Base-by-base conservation (phyloP, 2,329 filamentous ascomycete species). In the Metarhizium humberi region DNA sequence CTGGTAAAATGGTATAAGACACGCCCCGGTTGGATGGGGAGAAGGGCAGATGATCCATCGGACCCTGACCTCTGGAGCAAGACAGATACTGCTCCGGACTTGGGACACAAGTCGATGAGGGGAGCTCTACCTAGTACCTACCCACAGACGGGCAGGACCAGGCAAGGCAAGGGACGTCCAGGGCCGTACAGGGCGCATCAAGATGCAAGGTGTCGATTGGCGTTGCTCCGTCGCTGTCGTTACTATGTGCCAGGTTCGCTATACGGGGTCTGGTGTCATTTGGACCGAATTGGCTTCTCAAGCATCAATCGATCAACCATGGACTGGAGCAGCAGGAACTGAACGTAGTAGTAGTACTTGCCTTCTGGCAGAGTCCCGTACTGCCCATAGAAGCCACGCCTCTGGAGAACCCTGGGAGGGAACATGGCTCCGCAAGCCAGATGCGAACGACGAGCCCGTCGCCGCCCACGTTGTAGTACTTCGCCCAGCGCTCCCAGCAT, bases 11-110 rank as follows among this genome's bases (percentile, higher is more conserved):
- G 38, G 11, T 14, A 16, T 40, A 40, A 5, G 38, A 43, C 16
- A 43, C 40, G 3, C 40, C 43, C 13, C 3, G 40, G 40, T 16
- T 16, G 40, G 40, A 43, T 16, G n/a, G 40, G 6, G 6, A 43
- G 40, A 2, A 16, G 18, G 40, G 29, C 32, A 42, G 51, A 52
- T 36, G 36, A 46, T 54, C 50, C 52, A 55, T 40, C 36, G 56
- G 46, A 45, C 42, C 42, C 42, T 45, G 42, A 43, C 42, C 18
- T 45, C 11, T n/a, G n/a, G 16, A 45, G 10, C n/a, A 16, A 3
- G 42, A 45, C 42, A 25, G n/a, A 45, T 16, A 45, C 42, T 2
- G 18, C 16, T 13, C 18, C 6, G 18, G 4, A 34, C 10, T 34
- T 7, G 10, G 32, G 32, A 34, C 10, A 34, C 32, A 34, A 34